Evolutionary conservation across 2,329 filamentous ascomycete genomes (phyloP).

Genomic region (Colletotrichum lini): DNA sequence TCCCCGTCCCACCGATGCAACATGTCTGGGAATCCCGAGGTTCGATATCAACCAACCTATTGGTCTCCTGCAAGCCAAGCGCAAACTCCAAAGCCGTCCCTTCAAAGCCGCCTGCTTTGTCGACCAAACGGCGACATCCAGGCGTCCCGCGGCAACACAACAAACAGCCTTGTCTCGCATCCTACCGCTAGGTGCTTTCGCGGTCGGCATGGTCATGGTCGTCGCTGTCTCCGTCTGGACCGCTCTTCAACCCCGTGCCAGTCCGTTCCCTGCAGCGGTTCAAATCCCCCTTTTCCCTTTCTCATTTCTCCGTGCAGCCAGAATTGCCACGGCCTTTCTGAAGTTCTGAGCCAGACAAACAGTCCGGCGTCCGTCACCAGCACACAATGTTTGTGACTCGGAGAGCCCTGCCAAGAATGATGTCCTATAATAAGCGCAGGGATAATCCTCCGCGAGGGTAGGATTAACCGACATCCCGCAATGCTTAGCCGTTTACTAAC

Average conservation of each 20-base stretch:
- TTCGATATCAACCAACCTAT: conserved; percentile 24
- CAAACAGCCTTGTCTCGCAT: conserved; percentile 37
- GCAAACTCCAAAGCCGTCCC: conserved; percentile 8
- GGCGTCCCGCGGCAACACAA: conserved; percentile 22
- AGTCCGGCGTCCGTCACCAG: not conserved
- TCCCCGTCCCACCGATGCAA: conserved; percentile 16
- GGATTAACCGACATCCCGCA: conserved; percentile 36
- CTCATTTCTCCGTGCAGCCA: conserved; percentile 11
- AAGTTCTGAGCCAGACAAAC: not conserved
- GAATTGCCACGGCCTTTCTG: not conserved
- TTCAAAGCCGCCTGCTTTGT: conserved; percentile 6
- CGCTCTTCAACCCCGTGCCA: not conserved
- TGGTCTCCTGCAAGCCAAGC: conserved; percentile 29
- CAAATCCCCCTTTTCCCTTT: conserved; percentile 11
- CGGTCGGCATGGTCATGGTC: conserved; percentile 19
- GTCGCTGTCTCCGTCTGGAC: conserved; percentile 25
- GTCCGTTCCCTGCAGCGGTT: conserved; percentile 7
- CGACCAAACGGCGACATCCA: conserved; percentile 5
- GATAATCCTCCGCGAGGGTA: conserved; percentile 22
- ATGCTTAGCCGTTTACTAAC: conserved; percentile 32
- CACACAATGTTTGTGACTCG: conserved; percentile 13
- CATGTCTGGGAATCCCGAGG: conserved; percentile 28
- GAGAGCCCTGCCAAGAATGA: conserved; percentile 28
- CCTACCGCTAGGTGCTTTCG: conserved; percentile 18
- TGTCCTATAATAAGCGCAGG: conserved; percentile 37